Conservation (phyloP, 2,329 filamentous ascomycete genomes). For the Sporothrix curviconia region DNA sequence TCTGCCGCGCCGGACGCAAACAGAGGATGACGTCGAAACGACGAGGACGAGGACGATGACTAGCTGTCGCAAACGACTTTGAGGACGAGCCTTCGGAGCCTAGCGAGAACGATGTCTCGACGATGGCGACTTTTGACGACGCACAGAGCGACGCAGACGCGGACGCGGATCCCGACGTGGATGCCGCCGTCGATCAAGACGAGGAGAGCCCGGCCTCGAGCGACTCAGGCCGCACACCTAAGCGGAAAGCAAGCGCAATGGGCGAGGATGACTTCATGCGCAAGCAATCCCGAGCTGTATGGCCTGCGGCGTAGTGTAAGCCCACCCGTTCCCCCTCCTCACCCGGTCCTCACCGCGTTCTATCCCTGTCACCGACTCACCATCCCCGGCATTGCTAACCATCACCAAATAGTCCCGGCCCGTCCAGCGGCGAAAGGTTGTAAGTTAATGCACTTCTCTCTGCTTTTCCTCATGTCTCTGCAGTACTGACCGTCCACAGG, state of each 20-base stretch:
- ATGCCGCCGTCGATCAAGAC: conserved; percentile 52
- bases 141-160: conserved; percentile 41
- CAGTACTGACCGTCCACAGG: conserved; percentile 12
- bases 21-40: conserved; percentile 42
- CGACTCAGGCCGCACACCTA: conserved; percentile 60
- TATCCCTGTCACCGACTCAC: conserved; percentile 1
- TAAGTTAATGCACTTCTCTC: conserved; percentile 30
- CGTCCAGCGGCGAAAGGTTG: conserved; percentile 51
- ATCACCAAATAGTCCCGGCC: conserved; percentile 43
- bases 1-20: conserved; percentile 29
- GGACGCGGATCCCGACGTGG: conserved; percentile 62
- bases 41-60: conserved; percentile 46
- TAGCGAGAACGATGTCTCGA: conserved; percentile 51
- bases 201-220: conserved; percentile 62
- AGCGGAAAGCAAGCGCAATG: conserved; percentile 59
- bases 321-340: conserved; percentile 13
- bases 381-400: conserved; percentile 26
- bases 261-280: conserved; percentile 74
- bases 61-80: conserved; percentile 25
- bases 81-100: conserved; percentile 41
- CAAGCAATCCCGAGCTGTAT: conserved; percentile 90
- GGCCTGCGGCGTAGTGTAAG: conserved; percentile 87
- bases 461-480: not conserved
- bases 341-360: too few species aligned
- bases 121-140: conserved; percentile 66